Evolutionary conservation across 2,329 filamentous ascomycete species (phyloP), one percentile per base, ranked within the genome.

Genomic region (Keithomyces neogunnii): DNA sequence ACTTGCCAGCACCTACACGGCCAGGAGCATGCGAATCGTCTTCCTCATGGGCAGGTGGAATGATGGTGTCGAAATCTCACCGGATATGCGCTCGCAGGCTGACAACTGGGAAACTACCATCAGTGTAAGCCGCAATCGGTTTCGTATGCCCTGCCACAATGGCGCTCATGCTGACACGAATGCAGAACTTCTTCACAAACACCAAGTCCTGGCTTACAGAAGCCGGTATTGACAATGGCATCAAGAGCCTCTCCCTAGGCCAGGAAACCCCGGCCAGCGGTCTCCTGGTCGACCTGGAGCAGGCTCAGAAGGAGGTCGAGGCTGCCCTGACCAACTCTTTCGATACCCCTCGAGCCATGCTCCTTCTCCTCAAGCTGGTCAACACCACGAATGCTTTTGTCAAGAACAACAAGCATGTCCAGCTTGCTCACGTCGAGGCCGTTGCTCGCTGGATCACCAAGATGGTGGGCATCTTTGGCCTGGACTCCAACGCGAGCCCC

Each of bases 31-130:
- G 71, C 81, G 92, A 45, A 86, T 95, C 49, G 86, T 93, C 13
- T 96, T 96, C 69, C 69, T 97, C 45, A 80, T 95, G 59, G 89
- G 91, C 44, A 82, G 82, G 47, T 97, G 92, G 91, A 88, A 89
- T 59, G 88, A 96, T 47, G 88, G 89, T 2, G 85, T 96, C 33
- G 92, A 96, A 63, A 93, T 96, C 55, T 92, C 89, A 0, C 83
- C 86, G 2, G 89, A 91, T 51, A 83, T 96, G 70, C 78, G 88
- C 52, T 82, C 82, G 43, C 81, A 84, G 60, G 86, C 86, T 5
- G 80, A 83, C 52, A 81, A 77, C 44, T 96, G 89, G 87, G 91
- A 96, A 64, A 82, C 83, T 47, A 85, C 85, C 19, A 73, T 95
- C 32, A 87, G 86, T 66, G 75, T 78, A 60, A 66, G 19, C 19